Conservation (phyloP, 164 flowering plant species). For the grape (Vitis vinifera) region ASM3070453v1 NC_081817.1:28428001-28428500, state of each 20-base stretch:
- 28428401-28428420: slow-evolving; percentile 77
- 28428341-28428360: slow-evolving; percentile 68
- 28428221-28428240: neutral
- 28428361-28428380: slow-evolving; percentile 88
- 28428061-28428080: too few species aligned
- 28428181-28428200: neutral
- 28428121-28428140: too few species aligned
- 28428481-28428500: too few species aligned
- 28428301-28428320: slow-evolving; percentile 84
- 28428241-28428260: neutral
- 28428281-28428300: slow-evolving; percentile 68
- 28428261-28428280: neutral
- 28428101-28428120: too few species aligned
- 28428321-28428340: slow-evolving; percentile 69
- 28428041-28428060: too few species aligned
- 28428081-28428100: too few species aligned
- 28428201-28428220: neutral
- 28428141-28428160: too few species aligned
- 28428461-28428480: too few species aligned
- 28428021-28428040: too few species aligned
- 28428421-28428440: slow-evolving; percentile 62
- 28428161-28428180: neutral
- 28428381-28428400: slow-evolving; percentile 78
- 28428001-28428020: too few species aligned
- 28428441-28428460: neutral